Evolutionary conservation across 2,329 filamentous ascomycete genomes (phyloP), one percentile per base, ranked within the genome.

Genomic region (Monilinia aucupariae): DNA sequence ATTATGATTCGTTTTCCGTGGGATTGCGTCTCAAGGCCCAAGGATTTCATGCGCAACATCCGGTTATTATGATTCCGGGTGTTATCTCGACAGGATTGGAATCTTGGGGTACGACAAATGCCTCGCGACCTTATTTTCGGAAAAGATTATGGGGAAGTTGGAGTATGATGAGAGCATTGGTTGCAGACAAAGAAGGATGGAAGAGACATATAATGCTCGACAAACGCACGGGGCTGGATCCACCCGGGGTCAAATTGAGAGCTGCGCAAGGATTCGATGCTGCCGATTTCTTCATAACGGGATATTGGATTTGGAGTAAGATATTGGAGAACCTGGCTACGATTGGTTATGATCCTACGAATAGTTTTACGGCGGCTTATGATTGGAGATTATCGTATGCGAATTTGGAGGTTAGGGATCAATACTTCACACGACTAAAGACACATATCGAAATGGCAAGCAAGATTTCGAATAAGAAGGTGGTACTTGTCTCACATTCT

Each of bases 191-290:
- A 76, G 87, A 96, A 34, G 82, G 84, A 41, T 99, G 94, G 94
- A 99, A 97, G 79, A 87, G 81, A 71, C 94, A 99, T 74, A 91
- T 99, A 69, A 97, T 97, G 92, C 82, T 99, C 13, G 94, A 99
- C 76, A 92, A 93, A 75, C 76, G 85, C 45, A 97, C 93, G 0
- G 94, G 94, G 0, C 80, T 99, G 27, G 94, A 99, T 74, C 94
- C 94, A 1, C 90, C 92, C 0, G 86, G 71, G 0, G 85, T 97
- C 71, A 97, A 97, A 78, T 78, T 99, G 25, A 86, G 94, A 45
- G 91, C 94, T 10, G 92, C 94, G 0, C 94, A 97, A 74, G 94
- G 94, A 2, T 99, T 99, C 71, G 94, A 99, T 76, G 94, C 94
- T 2, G 92, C 94, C 13, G 94, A 99, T 76, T 99, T 99, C 78